These are phyloP conservation scores for Acacia concinna DNA, from an alignment of 331 rosid genomes.

Conservation along the genomic window DNA sequence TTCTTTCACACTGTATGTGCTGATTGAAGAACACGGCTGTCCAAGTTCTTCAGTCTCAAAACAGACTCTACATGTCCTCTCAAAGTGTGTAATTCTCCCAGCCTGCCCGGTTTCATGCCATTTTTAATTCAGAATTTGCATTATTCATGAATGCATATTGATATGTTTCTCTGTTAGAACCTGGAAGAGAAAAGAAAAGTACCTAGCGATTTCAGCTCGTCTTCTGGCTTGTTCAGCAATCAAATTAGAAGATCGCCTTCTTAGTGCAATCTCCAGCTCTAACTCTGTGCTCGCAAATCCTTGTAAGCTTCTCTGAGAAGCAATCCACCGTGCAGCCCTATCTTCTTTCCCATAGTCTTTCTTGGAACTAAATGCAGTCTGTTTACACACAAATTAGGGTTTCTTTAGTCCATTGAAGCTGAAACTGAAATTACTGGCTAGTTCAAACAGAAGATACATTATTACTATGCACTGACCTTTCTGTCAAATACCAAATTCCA, in stretches of 20 bases:
- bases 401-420: background rate
- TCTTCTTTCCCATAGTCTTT: slow-evolving; percentile 80
- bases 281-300: slow-evolving; percentile 45
- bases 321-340: slow-evolving; percentile 70
- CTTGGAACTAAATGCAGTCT: slow-evolving; percentile 80
- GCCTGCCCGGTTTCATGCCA: slow-evolving; percentile 48
- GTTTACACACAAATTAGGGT: slow-evolving; percentile 36
- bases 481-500: slow-evolving; percentile 82
- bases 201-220: slow-evolving; percentile 93
- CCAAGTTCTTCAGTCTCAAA: slow-evolving; percentile 70
- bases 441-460: background rate
- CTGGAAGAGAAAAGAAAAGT: background rate
- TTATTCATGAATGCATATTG: background rate
- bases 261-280: slow-evolving; percentile 13
- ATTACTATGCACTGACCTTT: slow-evolving; percentile 46
- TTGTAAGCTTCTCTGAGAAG: slow-evolving; percentile 75
- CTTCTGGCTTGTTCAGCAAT: slow-evolving; percentile 81
- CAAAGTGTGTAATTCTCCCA: slow-evolving; percentile 71
- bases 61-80: slow-evolving; percentile 86
- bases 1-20: slow-evolving; percentile 63
- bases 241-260: slow-evolving; percentile 51
- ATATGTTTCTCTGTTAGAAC: background rate
- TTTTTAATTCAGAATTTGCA: background rate
- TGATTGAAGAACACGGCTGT: slow-evolving; percentile 45
- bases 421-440: background rate